A percentile compares a stretch with the other conserved stretches of the same genome.
These are phyloP conservation scores for Teunomyces cretensis DNA, from an alignment of 805 yeast species.

Conservation along the genomic window DNA sequence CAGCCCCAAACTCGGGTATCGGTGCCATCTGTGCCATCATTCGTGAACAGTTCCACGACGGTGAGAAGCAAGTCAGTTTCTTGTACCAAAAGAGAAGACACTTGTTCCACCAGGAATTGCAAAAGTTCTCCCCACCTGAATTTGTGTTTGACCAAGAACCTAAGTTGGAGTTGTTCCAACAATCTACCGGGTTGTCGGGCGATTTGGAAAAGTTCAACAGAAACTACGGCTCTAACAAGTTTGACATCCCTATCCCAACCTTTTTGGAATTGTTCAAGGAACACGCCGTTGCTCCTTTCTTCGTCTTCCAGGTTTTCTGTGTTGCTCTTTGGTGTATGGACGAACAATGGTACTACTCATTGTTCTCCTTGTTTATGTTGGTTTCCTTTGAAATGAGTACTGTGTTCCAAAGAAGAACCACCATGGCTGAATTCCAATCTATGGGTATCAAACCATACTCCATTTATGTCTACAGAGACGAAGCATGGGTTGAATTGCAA, in stretches of 20 bases:
- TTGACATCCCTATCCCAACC: conserved; percentile 94
- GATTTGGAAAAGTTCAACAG: conserved; percentile 50
- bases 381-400: conserved; percentile 91
- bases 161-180: conserved; percentile 55
- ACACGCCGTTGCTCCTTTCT: conserved; percentile 97
- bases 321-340: conserved; percentile 95
- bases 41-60: conserved; percentile 54
- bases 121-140: conserved; percentile 75
- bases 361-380: conserved; percentile 88
- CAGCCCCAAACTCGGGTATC: conserved; percentile 83
- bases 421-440: conserved; percentile 92
- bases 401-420: conserved; percentile 91
- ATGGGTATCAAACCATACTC: conserved; percentile 95
- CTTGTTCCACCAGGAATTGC: conserved; percentile 55
- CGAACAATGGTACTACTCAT: conserved; percentile 93
- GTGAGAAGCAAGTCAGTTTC: conserved; percentile 66
- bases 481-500: conserved; percentile 65
- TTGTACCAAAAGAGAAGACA: conserved; percentile 91
- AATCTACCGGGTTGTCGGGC: conserved; percentile 53
- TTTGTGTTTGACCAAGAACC: conserved; percentile 68
- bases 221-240: conserved; percentile 78
- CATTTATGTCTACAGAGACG: conserved; percentile 69
- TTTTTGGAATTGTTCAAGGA: conserved; percentile 89
- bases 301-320: conserved; percentile 94
- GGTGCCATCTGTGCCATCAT: conserved; percentile 72